These are phyloP conservation scores for Kodamaea derodonti DNA, from an alignment of 1,139 yeast genomes.

Conservation along the genomic window DNA sequence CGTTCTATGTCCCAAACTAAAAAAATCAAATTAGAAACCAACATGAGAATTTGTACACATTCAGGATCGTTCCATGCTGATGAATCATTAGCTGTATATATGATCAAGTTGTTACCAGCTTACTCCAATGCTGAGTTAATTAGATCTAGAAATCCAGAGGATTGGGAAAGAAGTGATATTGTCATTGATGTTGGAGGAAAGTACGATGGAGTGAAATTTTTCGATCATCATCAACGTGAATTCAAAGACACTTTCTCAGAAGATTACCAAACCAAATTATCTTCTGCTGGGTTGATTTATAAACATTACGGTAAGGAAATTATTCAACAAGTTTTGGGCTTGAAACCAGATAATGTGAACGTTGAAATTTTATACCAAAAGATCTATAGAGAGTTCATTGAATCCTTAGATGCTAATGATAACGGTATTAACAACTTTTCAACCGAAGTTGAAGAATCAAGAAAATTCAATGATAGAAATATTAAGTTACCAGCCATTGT, in stretches of 20 bases:
- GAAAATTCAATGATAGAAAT: conserved; percentile 48
- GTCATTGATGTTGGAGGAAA: conserved; percentile 96
- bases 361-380: conserved; percentile 66
- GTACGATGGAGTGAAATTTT: conserved; percentile 81
- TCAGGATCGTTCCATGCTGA: conserved; percentile 97
- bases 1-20: too few species aligned
- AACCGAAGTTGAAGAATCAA: conserved; percentile 39
- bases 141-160: conserved; percentile 78
- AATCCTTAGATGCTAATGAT: conserved; percentile 89
- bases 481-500: conserved; percentile 78
- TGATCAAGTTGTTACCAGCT: conserved; percentile 71
- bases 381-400: conserved; percentile 80
- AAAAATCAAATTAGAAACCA: conserved; percentile 17
- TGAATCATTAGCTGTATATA: conserved; percentile 91
- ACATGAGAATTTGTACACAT: conserved; percentile 69
- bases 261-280: conserved; percentile 61
- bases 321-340: conserved; percentile 42
- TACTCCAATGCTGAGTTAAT: conserved; percentile 63
- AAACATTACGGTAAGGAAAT: conserved; percentile 90
- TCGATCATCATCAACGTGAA: conserved; percentile 92
- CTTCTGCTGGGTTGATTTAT: conserved; percentile 91
- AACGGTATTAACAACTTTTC: conserved; percentile 83
- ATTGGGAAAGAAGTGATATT: conserved; percentile 84
- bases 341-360: conserved; percentile 31
- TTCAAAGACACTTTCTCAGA: conserved; percentile 36